Percentiles rank a stretch among this genome's conserved stretches.
phyloP scores from a whole-genome alignment of 495 filamentous ascomycete species.

The Podospora tetraspora region DNA sequence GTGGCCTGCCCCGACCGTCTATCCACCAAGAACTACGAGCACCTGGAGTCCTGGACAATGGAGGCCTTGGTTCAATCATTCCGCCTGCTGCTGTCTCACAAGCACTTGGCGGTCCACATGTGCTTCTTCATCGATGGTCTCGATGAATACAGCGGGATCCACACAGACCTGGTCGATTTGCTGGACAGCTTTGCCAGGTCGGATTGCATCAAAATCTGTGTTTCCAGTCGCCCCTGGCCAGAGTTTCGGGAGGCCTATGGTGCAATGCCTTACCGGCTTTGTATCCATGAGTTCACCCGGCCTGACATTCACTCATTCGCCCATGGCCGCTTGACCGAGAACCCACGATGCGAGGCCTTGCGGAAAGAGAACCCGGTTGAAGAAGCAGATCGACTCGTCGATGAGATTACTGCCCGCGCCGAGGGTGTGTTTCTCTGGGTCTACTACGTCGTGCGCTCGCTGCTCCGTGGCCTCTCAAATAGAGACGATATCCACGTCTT shows the following conservation, averaged over 20 bases:
- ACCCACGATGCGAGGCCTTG: neutral
- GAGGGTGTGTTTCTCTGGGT: conserved; percentile 17
- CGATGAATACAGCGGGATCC: conserved; percentile 12
- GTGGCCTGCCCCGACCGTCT: neutral
- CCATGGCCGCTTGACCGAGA: neutral
- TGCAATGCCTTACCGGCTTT: neutral
- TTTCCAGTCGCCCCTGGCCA: conserved; percentile 11
- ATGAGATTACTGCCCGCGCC: neutral
- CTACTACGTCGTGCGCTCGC: neutral
- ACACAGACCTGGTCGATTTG: neutral
- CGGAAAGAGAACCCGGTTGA: neutral
- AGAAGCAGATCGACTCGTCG: neutral
- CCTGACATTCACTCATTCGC: conserved; percentile 5
- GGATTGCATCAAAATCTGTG: conserved; percentile 8
- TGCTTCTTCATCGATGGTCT: conserved; percentile 14
- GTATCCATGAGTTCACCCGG: conserved; percentile 9
- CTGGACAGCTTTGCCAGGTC: neutral
- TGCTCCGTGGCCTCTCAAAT: neutral
- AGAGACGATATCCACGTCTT: neutral
- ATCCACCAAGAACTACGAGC: neutral
- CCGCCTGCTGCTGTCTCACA: neutral
- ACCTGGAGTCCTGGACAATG: neutral
- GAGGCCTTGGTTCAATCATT: neutral
- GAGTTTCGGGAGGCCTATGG: conserved; percentile 10
- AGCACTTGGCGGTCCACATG: neutral